Percentiles rank a stretch among this genome's conserved stretches.
phyloP scores from a whole-genome alignment of 2,329 filamentous ascomycete genomes.

The Xylaria sp. region DNA sequence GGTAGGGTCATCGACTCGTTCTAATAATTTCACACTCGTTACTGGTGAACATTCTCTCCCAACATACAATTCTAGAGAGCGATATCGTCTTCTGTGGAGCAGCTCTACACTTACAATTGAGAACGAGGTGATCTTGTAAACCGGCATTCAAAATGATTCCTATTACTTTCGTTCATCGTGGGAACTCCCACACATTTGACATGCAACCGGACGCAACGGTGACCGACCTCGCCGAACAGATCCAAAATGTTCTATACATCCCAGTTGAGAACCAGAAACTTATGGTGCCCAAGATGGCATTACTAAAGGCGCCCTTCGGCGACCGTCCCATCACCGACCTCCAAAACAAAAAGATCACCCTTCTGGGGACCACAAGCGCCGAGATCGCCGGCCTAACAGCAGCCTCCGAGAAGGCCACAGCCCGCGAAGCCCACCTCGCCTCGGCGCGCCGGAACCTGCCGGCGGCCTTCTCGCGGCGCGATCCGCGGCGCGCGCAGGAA shows the following conservation, averaged over 20 bases:
- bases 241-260: constrained; percentile 67
- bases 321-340: constrained; percentile 61
- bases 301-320: constrained; percentile 73
- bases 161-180: constrained; percentile 60
- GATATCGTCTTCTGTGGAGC: neutral
- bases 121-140: constrained; percentile 30
- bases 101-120: constrained; percentile 31
- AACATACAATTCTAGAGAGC: neutral
- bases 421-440: constrained; percentile 57
- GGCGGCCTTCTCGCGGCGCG: constrained; percentile 38
- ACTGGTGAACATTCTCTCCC: neutral
- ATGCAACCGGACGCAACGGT: constrained; percentile 60
- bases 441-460: constrained; percentile 36
- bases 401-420: constrained; percentile 60
- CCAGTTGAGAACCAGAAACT: constrained; percentile 74
- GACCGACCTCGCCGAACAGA: constrained; percentile 67
- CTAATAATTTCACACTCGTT: neutral
- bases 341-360: constrained; percentile 67
- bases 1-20: neutral
- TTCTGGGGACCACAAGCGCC: constrained; percentile 71
- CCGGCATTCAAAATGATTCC: constrained; percentile 47
- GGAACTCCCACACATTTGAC: constrained; percentile 56
- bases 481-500: constrained; percentile 56
- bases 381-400: constrained; percentile 66
- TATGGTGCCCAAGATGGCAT: constrained; percentile 71